A percentile compares a stretch with the other conserved stretches of the same genome.
These are phyloP conservation scores for Bryoerythrophyllum caledonicum DNA, from an alignment of 225 moss, liverwort and hornwort genomes.

Conservation along the genomic window DNA sequence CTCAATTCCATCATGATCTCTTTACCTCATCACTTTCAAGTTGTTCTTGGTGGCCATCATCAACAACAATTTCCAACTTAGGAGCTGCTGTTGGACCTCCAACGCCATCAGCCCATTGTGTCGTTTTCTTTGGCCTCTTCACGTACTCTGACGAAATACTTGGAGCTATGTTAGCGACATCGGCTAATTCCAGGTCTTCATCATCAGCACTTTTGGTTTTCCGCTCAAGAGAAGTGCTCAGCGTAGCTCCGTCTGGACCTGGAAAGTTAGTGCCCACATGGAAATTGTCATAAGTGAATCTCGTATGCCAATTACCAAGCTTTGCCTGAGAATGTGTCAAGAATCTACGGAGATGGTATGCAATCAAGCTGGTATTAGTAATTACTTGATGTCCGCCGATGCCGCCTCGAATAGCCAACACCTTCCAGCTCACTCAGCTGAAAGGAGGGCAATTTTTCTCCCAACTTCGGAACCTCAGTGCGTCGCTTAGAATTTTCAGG, in stretches of 20 bases:
- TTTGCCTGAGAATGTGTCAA: background rate
- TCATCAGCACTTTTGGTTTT: background rate
- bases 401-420: conserved; percentile 19
- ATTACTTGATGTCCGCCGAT: conserved; percentile 25
- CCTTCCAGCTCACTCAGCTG: conserved; percentile 41
- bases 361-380: background rate
- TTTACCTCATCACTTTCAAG: conserved; percentile 35
- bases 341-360: background rate
- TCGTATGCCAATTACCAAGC: background rate
- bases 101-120: conserved; percentile 34
- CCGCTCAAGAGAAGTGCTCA: background rate
- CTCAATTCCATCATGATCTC: background rate
- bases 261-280: background rate
- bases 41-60: conserved; percentile 1
- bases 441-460: conserved; percentile 29
- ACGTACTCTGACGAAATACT: background rate
- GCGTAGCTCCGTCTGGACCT: conserved; percentile 18
- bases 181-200: conserved; percentile 16
- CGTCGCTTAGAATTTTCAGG: conserved; percentile 27
- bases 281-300: background rate
- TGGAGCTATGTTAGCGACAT: background rate
- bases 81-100: background rate
- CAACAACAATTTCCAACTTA: conserved; percentile 52
- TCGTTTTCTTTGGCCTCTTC: conserved; percentile 21
- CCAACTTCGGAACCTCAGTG: conserved; percentile 21